phyloP scores from a whole-genome alignment of 371 early-diverging fungal genomes.

The Capniomyces stellatus region DNA sequence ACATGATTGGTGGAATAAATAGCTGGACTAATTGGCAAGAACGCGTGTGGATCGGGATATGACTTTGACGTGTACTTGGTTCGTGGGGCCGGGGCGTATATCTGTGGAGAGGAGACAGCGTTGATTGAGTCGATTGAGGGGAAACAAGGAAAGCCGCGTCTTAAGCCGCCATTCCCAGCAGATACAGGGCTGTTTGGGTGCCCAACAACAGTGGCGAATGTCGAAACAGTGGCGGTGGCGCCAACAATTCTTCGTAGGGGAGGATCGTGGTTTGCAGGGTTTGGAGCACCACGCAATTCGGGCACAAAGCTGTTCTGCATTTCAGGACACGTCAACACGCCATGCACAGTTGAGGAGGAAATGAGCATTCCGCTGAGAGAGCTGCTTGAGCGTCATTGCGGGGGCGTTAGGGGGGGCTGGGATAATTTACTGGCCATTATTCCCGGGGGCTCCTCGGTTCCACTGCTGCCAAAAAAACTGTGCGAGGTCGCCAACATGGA shows the following conservation, averaged over 20 bases:
- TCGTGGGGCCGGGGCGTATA: conserved; percentile 95
- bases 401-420: conserved; percentile 97
- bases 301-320: conserved; percentile 96
- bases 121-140: conserved; percentile 95
- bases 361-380: conserved; percentile 92
- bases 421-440: conserved; percentile 93
- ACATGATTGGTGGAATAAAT: no score
- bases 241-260: conserved; percentile 89
- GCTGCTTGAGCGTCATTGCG: conserved; percentile 89
- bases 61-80: conserved; percentile 94
- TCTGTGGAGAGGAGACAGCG: conserved; percentile 96
- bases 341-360: conserved; percentile 94
- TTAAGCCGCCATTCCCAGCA: conserved; percentile 98
- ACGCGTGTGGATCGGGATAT: conserved; percentile 88
- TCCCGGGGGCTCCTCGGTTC: conserved; percentile 94
- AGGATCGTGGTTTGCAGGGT: conserved; percentile 83
- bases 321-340: conserved; percentile 92
- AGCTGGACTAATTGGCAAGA: conserved; percentile 90
- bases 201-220: conserved; percentile 95
- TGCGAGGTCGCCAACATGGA: conserved; percentile 94
- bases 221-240: conserved; percentile 94
- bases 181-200: conserved; percentile 96
- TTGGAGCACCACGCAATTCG: conserved; percentile 82
- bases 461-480: conserved; percentile 68
- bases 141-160: conserved; percentile 92